Evolutionary conservation across 192 early-diverging fungal genomes (phyloP), one percentile per base, ranked within the genome.

Genomic region (Coemansia sp.): DNA sequence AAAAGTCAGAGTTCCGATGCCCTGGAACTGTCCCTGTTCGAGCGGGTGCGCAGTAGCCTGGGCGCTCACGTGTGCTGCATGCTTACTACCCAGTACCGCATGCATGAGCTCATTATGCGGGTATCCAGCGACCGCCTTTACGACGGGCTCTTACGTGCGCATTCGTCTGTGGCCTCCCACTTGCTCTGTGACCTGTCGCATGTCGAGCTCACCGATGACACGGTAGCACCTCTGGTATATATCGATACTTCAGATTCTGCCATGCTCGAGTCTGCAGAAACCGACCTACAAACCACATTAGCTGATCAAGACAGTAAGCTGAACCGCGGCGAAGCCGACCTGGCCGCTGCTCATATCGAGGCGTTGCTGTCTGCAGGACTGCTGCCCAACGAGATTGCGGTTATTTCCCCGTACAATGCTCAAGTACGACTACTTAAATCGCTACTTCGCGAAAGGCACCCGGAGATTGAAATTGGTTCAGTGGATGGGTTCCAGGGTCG

Each of bases 401-500:
- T 97, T 23, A 94, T 94, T 43, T 89, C 89, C 5, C 92, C 92
- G 1, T 97, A 97, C 69, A 82, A 83, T 19, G 89, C 87, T 0
- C 92, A 94, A 60, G 89, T 90, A 6, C 65, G 81, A 10, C 42
- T 76, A 43, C 64, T 86, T 1, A 79, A 61, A 47, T 55, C 72
- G 14, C 53, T 76, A 21, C 53, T 91, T 16, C 72, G 74, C 36
- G 81, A 80, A 21, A 57, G 55, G 49, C 82, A 80, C 51, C 86
- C 84, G 1, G 78, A 62, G 5, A 61, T 92, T 49, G 92, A 94
- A 65, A 84, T 94, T 19, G 90, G 88, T 1, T 84, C 88, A 4
- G 90, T 95, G 3, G 93, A 95, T 62, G 91, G 93, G 2, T 91
- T 93, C 58, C 93, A 95, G 65, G 94, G 94, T 5, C 84, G 91